Evolutionary conservation across 176 grass and related monocot species (phyloP).

Genomic region (Zoysia japonica): DNA sequence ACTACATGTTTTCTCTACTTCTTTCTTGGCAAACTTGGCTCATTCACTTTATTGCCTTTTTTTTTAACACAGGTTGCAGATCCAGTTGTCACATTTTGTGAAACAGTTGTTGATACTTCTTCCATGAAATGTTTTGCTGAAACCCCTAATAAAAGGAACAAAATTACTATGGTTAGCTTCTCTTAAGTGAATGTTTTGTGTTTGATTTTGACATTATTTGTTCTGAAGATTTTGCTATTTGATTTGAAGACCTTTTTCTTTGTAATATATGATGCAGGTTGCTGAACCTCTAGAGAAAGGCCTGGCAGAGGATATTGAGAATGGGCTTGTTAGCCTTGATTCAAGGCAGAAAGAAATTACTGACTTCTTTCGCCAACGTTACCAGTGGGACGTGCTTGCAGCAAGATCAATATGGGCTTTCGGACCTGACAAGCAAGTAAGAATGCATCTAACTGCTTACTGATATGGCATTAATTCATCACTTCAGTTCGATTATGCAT

Average conservation of each 20-base stretch:
- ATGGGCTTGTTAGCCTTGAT: slow-evolving; percentile 85
- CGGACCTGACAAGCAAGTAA: slow-evolving; percentile 92
- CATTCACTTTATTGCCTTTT: slow-evolving; percentile 18
- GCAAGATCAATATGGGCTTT: slow-evolving; percentile 97
- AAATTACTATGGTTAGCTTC: slow-evolving; percentile 89
- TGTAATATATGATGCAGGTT: slow-evolving; percentile 54
- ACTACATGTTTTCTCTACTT: slow-evolving; percentile 12
- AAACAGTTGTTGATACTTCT: slow-evolving; percentile 96
- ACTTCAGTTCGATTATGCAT: slow-evolving; percentile 14
- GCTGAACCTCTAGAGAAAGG: slow-evolving; percentile 94
- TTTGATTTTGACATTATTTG: slow-evolving; percentile 21
- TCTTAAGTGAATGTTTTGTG: not conserved
- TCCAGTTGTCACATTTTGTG: slow-evolving; percentile 98
- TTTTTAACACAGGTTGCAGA: slow-evolving; percentile 79
- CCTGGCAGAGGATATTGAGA: slow-evolving; percentile 95
- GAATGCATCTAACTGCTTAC: slow-evolving; percentile 16
- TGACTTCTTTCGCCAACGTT: slow-evolving; percentile 94
- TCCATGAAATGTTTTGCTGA: slow-evolving; percentile 99
- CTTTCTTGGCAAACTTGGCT: not conserved
- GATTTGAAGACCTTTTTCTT: slow-evolving; percentile 38
- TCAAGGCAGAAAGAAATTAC: slow-evolving; percentile 94
- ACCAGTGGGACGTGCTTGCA: slow-evolving; percentile 97
- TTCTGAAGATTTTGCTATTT: slow-evolving; percentile 2
- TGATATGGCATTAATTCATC: not conserved
- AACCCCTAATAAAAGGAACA: slow-evolving; percentile 99